These are phyloP conservation scores for Epichloe glyceriae DNA, from an alignment of 2,329 filamentous ascomycete genomes.

Conservation along the genomic window DNA sequence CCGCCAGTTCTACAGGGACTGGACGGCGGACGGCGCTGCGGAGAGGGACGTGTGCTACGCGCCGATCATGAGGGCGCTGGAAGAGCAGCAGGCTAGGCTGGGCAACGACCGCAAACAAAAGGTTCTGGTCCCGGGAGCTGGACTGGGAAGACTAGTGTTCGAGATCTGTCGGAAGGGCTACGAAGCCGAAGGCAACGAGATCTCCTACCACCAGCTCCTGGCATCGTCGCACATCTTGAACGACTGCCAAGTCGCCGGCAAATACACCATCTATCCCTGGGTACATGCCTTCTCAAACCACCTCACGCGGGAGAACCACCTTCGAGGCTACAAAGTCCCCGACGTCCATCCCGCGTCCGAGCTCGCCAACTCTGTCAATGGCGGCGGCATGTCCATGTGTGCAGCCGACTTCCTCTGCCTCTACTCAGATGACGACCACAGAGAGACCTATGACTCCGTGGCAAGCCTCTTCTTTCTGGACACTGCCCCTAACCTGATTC, in stretches of 20 bases:
- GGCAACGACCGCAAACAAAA: conserved; percentile 32
- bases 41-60: conserved; percentile 71
- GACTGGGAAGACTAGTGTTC: conserved; percentile 77
- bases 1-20: conserved; percentile 89
- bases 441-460: conserved; percentile 62
- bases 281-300: conserved; percentile 84
- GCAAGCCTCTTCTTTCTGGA: conserved; percentile 93
- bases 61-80: conserved; percentile 56
- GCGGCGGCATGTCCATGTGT: conserved; percentile 77
- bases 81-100: conserved; percentile 26
- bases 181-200: conserved; percentile 78
- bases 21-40: conserved; percentile 62
- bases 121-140: conserved; percentile 80
- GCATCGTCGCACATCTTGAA: conserved; percentile 70
- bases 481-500: conserved; percentile 83
- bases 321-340: conserved; percentile 61
- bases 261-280: conserved; percentile 75
- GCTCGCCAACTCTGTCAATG: conserved; percentile 25
- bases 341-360: conserved; percentile 60
- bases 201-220: conserved; percentile 92
- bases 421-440: conserved; percentile 54
- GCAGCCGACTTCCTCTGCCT: conserved; percentile 86
- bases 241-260: conserved; percentile 41
- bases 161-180: conserved; percentile 68
- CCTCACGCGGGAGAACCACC: conserved; percentile 56